Evolutionary conservation across 176 grass and related monocot species (phyloP), one percentile per base, ranked within the genome.

Genomic region (Phragmites australis): DNA sequence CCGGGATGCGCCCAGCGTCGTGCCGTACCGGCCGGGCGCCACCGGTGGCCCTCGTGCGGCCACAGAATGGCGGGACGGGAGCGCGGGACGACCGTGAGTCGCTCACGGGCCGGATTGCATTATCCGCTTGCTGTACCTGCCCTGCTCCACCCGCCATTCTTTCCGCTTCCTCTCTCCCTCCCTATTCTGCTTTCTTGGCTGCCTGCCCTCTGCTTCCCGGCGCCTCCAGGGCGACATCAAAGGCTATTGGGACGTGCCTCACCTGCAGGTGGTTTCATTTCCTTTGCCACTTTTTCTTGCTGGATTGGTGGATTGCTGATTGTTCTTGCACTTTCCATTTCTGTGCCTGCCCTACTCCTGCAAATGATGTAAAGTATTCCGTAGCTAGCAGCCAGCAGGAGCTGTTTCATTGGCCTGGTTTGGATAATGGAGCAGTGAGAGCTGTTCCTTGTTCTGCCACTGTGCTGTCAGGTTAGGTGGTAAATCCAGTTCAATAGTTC

Each of bases 51-150:
- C 25, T 12, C 52, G n/a, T 42, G 51, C 52, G 74, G 81, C 86
- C 86, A 79, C 81, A 48, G 25, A 50, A 84, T 8, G 57, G 0
- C 11, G 2, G 46, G 65, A 27, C 5, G 13, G 46, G 19, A 31
- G 29, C 57, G 56, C 70, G 70, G 26, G 84, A 67, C 22, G 85
- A 69, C 81, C 86, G 74, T 83, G 86, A 79, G 81, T 72, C 65
- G 80, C 30, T 55, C 86, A 83, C 74, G 49, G 80, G 80, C 48
- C 52, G 81, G 75, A 84, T 84, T 80, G 87, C 60, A 68, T 68
- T 88, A 88, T 88, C 87, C 60, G 65, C 68, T 84, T 68, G 75
- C 67, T 23, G 26, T 6, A 29, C 26, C 17, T 53, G 19, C 67
- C 66, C 75, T 58, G 64, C 82, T 70, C 46, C 82, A 14, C 43